phyloP scores from a whole-genome alignment of 23 red algal species.

The Rhodosorus marinus region DNA sequence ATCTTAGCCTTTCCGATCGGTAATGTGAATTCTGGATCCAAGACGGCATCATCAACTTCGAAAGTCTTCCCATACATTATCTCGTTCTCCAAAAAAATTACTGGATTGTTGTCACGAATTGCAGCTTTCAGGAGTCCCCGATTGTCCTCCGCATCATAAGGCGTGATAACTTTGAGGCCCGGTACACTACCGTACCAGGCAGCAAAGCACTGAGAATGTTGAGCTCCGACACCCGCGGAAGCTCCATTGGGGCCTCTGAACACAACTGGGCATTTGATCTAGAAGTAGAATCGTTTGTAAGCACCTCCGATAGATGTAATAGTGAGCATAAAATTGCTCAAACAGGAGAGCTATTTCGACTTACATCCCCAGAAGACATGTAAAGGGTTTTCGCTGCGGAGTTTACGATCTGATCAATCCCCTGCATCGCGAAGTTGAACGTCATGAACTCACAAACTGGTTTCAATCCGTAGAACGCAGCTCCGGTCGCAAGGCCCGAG shows the following conservation, averaged over 20 bases:
- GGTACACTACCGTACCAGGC: conserved; percentile 87
- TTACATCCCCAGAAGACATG: conserved; percentile 81
- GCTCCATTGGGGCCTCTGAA: conserved; percentile 95
- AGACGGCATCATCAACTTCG: conserved; percentile 38
- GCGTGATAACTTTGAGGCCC: conserved; percentile 86
- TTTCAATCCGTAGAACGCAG: conserved; percentile 66
- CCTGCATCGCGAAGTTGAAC: conserved; percentile 99
- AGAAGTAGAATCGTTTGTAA: too few relatives aligned
- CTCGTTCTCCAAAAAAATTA: conserved; percentile 83
- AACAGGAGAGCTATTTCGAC: too few relatives aligned
- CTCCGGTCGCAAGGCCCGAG: conserved; percentile 72
- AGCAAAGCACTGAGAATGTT: conserved; percentile 94
- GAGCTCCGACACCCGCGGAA: conserved; percentile 65
- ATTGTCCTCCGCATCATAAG: conserved; percentile 85
- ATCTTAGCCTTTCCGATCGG: conserved; percentile 89
- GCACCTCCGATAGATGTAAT: too few relatives aligned
- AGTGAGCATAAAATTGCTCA: too few relatives aligned
- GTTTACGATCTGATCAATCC: conserved; percentile 99
- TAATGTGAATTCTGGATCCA: conserved; percentile 65
- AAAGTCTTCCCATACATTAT: conserved; percentile 89
- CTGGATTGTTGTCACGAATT: conserved; percentile 78
- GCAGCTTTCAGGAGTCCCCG: conserved; percentile 72
- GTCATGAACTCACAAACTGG: conserved; percentile 99
- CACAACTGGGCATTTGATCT: conserved; percentile 88
- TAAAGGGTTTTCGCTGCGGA: conserved; percentile 91